Evolutionary conservation across 768 basidiomycete genomes (phyloP).

Genomic region (Agrocybe chaxingu): DNA sequence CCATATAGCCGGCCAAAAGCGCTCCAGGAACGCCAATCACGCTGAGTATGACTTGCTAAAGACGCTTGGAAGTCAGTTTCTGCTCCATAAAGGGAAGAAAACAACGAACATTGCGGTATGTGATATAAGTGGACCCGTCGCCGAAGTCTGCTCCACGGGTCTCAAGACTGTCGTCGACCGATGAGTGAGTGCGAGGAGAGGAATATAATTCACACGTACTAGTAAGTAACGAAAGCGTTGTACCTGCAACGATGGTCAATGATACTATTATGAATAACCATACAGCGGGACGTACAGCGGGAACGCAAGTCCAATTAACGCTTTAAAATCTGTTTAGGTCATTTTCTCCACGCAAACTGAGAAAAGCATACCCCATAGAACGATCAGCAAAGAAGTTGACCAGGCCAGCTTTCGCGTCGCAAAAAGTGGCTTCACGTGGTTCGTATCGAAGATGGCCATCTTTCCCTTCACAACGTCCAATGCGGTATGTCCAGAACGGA

Average conservation of each 20-base stretch:
- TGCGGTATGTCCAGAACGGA: background rate
- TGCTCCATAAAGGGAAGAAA: background rate
- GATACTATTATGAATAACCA: conserved; percentile 15
- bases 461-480: conserved; percentile 27
- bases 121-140: conserved; percentile 65
- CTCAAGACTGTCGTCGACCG: conserved; percentile 40
- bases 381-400: conserved; percentile 59
- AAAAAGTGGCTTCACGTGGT: conserved; percentile 59
- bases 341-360: background rate
- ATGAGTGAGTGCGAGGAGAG: background rate
- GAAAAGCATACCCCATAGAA: conserved; percentile 38
- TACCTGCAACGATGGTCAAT: conserved; percentile 15
- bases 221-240: conserved; percentile 27
- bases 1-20: conserved; percentile 66
- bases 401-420: conserved; percentile 59
- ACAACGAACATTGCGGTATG: conserved; percentile 63
- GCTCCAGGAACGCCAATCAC: conserved; percentile 70
- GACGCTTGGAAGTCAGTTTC: background rate
- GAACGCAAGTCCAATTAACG: conserved; percentile 68
- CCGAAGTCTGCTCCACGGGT: conserved; percentile 70
- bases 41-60: conserved; percentile 67
- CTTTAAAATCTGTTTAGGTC: conserved; percentile 27
- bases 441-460: conserved; percentile 25
- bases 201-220: conserved; percentile 13
- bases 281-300: conserved; percentile 49